Conservation (phyloP, 1,284 basidiomycete species). For the Fomitiporia mediterranea region DNA sequence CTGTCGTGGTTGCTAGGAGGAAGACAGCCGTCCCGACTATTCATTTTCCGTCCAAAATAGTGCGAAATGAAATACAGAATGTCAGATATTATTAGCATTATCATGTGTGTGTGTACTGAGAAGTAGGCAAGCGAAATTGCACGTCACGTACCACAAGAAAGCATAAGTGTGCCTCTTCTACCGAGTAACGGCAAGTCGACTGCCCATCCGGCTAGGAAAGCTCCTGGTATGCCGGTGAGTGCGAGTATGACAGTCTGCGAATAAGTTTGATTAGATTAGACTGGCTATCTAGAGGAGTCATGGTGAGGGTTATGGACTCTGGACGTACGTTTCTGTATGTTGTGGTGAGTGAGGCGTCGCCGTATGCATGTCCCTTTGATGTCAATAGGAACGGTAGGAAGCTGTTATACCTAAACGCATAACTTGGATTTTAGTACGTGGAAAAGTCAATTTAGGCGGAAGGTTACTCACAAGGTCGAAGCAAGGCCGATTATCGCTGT, state of each 20-base stretch:
- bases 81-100: no score
- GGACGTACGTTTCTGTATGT: conserved; percentile 47
- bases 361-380: conserved; percentile 44
- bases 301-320: conserved; percentile 9
- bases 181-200: conserved; percentile 61
- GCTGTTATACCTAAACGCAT: conserved; percentile 41
- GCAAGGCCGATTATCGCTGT: conserved; percentile 57
- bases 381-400: conserved; percentile 51
- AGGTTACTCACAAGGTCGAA: conserved; percentile 41
- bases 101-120: no score
- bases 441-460: not conserved
- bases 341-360: conserved; percentile 44
- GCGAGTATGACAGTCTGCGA: conserved; percentile 53
- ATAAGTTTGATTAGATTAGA: not conserved
- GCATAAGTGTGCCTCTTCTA: conserved; percentile 56
- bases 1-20: conserved; percentile 64
- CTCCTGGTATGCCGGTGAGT: conserved; percentile 63
- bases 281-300: not conserved
- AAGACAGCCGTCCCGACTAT: conserved; percentile 66
- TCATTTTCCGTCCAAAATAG: no score
- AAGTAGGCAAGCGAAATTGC: conserved; percentile 31
- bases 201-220: conserved; percentile 56
- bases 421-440: not conserved
- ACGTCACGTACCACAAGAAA: conserved; percentile 35
- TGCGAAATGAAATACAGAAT: no score